Percentiles rank a stretch among this genome's conserved stretches.
Evolutionary conservation across 2,329 filamentous ascomycete genomes (phyloP).

Genomic region (Colletotrichum shisoi): DNA sequence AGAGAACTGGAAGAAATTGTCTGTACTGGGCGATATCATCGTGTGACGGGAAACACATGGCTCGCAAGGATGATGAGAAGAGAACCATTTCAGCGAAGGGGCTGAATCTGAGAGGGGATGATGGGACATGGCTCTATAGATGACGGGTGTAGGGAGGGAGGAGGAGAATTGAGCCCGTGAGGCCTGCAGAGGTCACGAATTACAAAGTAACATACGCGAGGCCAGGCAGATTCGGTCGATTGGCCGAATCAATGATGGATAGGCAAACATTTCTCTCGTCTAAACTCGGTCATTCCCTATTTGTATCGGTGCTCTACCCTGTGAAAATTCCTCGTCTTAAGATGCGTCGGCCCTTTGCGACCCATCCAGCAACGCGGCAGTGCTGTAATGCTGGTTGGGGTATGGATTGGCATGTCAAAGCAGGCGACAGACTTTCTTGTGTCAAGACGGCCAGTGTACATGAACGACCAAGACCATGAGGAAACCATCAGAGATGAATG

Average conservation of each 20-base stretch:
- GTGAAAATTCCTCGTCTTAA: background rate
- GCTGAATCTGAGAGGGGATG: background rate
- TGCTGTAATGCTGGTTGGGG: background rate
- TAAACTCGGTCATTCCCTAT: background rate
- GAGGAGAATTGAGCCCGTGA: constrained; percentile 18
- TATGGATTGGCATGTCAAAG: background rate
- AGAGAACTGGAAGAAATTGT: constrained; percentile 3
- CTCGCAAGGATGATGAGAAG: constrained; percentile 4
- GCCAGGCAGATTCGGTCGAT: constrained; percentile 15
- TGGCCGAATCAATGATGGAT: constrained; percentile 23
- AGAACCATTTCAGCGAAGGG: constrained; percentile 4
- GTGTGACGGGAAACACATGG: background rate
- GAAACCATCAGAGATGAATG: background rate
- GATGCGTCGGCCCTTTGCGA: background rate
- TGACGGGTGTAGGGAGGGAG: background rate
- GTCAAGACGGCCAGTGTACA: background rate
- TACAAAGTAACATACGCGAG: constrained; percentile 27
- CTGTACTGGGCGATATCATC: background rate
- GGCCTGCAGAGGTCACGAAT: constrained; percentile 17
- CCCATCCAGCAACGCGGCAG: background rate
- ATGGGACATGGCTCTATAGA: constrained; percentile 20
- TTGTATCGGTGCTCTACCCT: background rate
- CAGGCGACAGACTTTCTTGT: background rate
- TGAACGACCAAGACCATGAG: background rate
- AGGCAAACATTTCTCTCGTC: constrained; percentile 28